Conservation (phyloP, 2,329 filamentous ascomycete genomes). For the Aureobasidium subglaciale region DNA sequence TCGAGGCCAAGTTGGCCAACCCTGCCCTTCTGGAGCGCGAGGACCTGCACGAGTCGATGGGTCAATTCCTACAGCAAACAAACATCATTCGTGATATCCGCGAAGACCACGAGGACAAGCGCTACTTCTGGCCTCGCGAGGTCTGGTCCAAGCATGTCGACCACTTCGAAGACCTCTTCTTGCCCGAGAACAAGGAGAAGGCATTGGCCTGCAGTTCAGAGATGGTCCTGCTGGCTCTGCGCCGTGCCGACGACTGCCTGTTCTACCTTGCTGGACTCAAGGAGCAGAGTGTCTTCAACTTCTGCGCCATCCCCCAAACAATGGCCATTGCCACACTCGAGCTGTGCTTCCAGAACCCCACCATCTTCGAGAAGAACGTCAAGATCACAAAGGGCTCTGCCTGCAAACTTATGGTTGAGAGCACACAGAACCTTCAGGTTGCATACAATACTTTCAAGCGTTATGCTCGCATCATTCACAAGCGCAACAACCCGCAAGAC, state of each 20-base stretch:
- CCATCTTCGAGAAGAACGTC: conserved; percentile 77
- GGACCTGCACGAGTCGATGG: conserved; percentile 88
- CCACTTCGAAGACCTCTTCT: conserved; percentile 83
- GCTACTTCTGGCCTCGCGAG: conserved; percentile 90
- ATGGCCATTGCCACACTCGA: conserved; percentile 98
- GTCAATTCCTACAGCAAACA: conserved; percentile 93
- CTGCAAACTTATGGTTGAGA: conserved; percentile 84
- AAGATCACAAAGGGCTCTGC: conserved; percentile 96
- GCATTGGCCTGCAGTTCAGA: conserved; percentile 84
- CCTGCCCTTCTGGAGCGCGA: conserved; percentile 71
- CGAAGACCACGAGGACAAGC: conserved; percentile 80
- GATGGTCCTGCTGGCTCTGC: conserved; percentile 86
- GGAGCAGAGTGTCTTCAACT: conserved; percentile 98
- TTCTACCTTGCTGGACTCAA: conserved; percentile 93
- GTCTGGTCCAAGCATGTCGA: conserved; percentile 95
- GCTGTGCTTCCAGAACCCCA: conserved; percentile 82
- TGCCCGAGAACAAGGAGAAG: conserved; percentile 66
- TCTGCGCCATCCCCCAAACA: conserved; percentile 88
- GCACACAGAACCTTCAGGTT: conserved; percentile 78
- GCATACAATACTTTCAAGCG: conserved; percentile 75
- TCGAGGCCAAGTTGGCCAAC: conserved; percentile 80
- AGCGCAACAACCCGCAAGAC: conserved; percentile 90
- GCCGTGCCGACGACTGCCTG: conserved; percentile 85
- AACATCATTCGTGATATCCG: conserved; percentile 96
- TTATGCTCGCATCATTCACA: conserved; percentile 74